A percentile compares a stretch with the other conserved stretches of the same genome.
Conservation (phyloP, 192 early-diverging fungal genomes). For the Rhizophagus prolifer region DNA sequence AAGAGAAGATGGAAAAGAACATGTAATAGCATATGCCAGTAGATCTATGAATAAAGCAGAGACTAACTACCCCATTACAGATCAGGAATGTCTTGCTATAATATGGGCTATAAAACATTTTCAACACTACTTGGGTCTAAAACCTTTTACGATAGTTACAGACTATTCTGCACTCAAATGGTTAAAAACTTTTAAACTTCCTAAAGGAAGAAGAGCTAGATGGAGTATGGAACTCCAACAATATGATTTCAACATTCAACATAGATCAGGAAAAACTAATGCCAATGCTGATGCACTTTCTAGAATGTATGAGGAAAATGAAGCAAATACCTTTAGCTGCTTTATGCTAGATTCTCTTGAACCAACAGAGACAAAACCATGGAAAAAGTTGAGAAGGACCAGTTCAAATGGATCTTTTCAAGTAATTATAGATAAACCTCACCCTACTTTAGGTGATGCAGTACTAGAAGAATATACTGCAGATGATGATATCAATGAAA, state of each 20-base stretch:
- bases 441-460: too few relatives aligned
- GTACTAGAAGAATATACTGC: too few relatives aligned
- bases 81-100: conserved; percentile 37
- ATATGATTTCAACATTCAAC: neutral
- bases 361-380: too few relatives aligned
- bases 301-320: too few relatives aligned
- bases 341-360: too few relatives aligned
- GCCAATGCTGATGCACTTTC: neutral
- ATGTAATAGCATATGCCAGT: conserved; percentile 17
- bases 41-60: conserved; percentile 19
- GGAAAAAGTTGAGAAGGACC: too few relatives aligned
- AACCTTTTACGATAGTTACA: conserved; percentile 32
- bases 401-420: too few relatives aligned
- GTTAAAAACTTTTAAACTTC: neutral
- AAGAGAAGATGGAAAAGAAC: conserved; percentile 6
- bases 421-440: too few relatives aligned
- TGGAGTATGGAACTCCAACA: too few relatives aligned
- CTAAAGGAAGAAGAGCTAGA: neutral
- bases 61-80: conserved; percentile 30
- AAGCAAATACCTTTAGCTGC: too few relatives aligned
- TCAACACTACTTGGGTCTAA: conserved; percentile 30
- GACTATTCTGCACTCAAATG: conserved; percentile 36
- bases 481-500: too few relatives aligned
- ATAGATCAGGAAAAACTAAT: neutral
- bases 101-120: conserved; percentile 38